Base-by-base conservation (phyloP, 257 asterid genomes). In the Leptodermis oblonga region DNA sequence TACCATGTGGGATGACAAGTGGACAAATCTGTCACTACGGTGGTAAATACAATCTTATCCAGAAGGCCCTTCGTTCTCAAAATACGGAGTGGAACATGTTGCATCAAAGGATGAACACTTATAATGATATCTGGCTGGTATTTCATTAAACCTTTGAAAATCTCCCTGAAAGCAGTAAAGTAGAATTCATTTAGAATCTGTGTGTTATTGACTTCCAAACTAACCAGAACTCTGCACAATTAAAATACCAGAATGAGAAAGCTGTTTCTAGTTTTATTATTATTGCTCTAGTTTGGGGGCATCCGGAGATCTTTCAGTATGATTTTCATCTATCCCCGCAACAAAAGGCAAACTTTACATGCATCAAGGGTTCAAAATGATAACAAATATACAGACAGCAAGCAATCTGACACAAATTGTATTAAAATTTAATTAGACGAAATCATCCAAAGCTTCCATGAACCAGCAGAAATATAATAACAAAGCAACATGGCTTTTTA, bases 1-100 rank as follows among this genome's bases (percentile, higher is more conserved):
- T 83, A 91, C 99, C 99, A 94, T 76, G 99, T 94, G 49, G 99
- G 99, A 82, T 94, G 97, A 65, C 99, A 94, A 63, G 99, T 94
- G 69, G 90, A 76, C 71, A 94, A 84, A 77, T 94, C 99, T 7
- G 99, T 94, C 49, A 94, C 80, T 62, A 94, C 99, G 11, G 97
- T 94, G 76, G 97, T 85, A 77, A 94, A 94, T 39, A 94, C 94
- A 65, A 91, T 94, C 91, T 94, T 94, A 80, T 94, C 74, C 86
- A 94, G 81, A 25, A 91, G 90, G 75, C 99, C 97, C 82, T 89
- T 91, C 34, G 96, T 77, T 78, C 92, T 87, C 89, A 94, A 83
- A 64, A 94, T 78, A 70, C 97, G 99, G 67, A 94, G 97, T 0
- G 97, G 99, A 22, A 94, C 97, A 59, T 94, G 99, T 64, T 94